Conservation (phyloP, 1,284 basidiomycete genomes). For the Sanghuangporus baumii region DNA sequence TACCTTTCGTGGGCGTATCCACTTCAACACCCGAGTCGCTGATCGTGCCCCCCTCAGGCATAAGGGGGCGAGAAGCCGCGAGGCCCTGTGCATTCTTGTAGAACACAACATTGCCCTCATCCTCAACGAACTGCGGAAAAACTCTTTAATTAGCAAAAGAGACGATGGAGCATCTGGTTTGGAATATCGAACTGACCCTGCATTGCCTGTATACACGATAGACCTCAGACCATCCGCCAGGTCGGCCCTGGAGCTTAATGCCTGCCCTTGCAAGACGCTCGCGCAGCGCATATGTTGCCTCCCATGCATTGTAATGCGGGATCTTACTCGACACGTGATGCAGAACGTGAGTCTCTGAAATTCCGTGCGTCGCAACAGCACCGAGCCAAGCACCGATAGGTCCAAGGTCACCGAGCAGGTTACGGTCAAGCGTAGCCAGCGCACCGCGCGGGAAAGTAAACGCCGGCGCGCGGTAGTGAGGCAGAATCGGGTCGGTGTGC, state of each 20-base stretch:
- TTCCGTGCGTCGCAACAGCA: conserved; percentile 76
- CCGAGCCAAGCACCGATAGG: conserved; percentile 72
- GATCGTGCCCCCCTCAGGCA: conserved; percentile 48
- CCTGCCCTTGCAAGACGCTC: conserved; percentile 65
- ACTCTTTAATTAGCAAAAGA: conserved; percentile 5
- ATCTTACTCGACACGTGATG: conserved; percentile 94
- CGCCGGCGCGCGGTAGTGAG: conserved; percentile 88
- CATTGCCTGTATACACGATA: conserved; percentile 71
- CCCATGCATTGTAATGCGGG: conserved; percentile 93
- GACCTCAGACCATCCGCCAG: conserved; percentile 77
- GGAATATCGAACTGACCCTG: conserved; percentile 42
- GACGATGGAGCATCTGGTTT: conserved; percentile 5
- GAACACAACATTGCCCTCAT: conserved; percentile 87
- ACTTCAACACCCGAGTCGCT: conserved; percentile 89
- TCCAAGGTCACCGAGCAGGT: conserved; percentile 78
- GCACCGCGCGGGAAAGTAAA: conserved; percentile 97
- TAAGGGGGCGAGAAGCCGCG: conserved; percentile 62
- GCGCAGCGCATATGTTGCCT: conserved; percentile 87
- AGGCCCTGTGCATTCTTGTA: conserved; percentile 86
- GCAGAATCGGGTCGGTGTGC: conserved; percentile 93
- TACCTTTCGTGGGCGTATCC: conserved; percentile 23
- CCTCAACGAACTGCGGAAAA: conserved; percentile 74
- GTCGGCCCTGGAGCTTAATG: conserved; percentile 53
- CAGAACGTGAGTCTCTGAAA: conserved; percentile 89
- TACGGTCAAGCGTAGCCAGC: conserved; percentile 89